Evolutionary conservation across 2,329 filamentous ascomycete genomes (phyloP).

Genomic region (Pezizomycotina sp.): DNA sequence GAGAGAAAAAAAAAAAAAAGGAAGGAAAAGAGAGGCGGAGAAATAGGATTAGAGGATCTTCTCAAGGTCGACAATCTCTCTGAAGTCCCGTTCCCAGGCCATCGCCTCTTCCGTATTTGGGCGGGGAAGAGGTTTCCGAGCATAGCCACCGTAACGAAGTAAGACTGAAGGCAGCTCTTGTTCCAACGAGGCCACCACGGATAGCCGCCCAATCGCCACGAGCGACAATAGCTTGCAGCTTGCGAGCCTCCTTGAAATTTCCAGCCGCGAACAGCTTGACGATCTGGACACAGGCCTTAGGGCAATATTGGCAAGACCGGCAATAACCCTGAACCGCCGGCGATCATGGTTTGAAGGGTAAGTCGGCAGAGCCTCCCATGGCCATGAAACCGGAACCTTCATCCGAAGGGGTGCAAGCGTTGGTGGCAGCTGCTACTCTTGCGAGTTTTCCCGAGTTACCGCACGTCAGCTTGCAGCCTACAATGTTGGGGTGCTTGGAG

Average conservation of each 20-base stretch:
- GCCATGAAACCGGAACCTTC: constrained; percentile 59
- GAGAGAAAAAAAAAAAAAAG: constrained; percentile 3
- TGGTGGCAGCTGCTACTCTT: constrained; percentile 54
- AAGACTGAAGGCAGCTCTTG: constrained; percentile 63
- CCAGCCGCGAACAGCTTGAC: constrained; percentile 61
- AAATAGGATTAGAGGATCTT: constrained; percentile 14
- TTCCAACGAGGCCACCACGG: constrained; percentile 69
- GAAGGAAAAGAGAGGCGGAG: neutral
- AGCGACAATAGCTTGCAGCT: constrained; percentile 59
- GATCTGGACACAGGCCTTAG: constrained; percentile 61
- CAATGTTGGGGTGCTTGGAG: constrained; percentile 63
- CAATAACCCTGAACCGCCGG: constrained; percentile 68
- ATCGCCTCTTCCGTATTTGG: constrained; percentile 41
- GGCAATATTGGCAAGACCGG: constrained; percentile 74
- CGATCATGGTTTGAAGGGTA: constrained; percentile 67
- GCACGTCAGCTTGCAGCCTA: constrained; percentile 83
- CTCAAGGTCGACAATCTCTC: constrained; percentile 16
- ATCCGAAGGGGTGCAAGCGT: constrained; percentile 49
- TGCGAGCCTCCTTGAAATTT: constrained; percentile 56
- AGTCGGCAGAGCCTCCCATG: constrained; percentile 76
- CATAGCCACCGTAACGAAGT: constrained; percentile 67
- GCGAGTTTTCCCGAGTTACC: constrained; percentile 81
- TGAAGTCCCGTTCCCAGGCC: constrained; percentile 22
- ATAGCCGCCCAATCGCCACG: constrained; percentile 71
- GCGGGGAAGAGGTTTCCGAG: constrained; percentile 54